Base-by-base conservation (phyloP, 371 early-diverging fungal genomes). In the Nematocida sp. region DNA sequence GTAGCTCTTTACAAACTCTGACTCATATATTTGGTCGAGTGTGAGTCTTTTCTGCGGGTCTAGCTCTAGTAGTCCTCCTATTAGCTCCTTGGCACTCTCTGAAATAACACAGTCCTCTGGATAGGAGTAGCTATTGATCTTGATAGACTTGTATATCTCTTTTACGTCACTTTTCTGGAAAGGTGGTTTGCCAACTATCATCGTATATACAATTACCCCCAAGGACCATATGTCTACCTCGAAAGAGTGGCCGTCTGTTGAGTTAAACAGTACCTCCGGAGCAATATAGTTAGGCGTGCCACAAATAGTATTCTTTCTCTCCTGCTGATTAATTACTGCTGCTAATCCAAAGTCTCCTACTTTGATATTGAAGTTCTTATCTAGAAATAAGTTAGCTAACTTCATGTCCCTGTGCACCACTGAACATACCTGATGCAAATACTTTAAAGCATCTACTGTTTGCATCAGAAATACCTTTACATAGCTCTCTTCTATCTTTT, bases 231-330 rank as follows among this genome's bases (percentile, higher is more conserved):
- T 87, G 79, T 99, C 99, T 7, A 89, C 96, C 77, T 91, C 92
- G 81, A 87, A 93, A 55, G 93, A 89, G 81, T 99, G 96, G 1
- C 95, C 95, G 32, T 81, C 76, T 58, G 85, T 85, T 46, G 86
- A 82, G 54, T 88, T 89, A 82, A 89, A 89, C 19, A 96, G 82
- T 32, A 97, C 88, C 80, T 97, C 97, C 0, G 97, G 97, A 1
- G 97, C 96, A 70, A 97, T 90, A 78, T 95, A 97, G 77, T 95
- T 96, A 3, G 95, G 96, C 1, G 98, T 97, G 13, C 98, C 98
- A 78, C 90, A 97, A 47, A 92, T 88, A 0, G 93, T 94, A 77
- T 89, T 89, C 63, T 77, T 80, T 57, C 78, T 80, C 37, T 77
- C 70, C 32, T 70, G 63, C 31, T 70, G 48, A 43, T 53, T 65